Evolutionary conservation across 805 yeast species (phyloP), one percentile per base, ranked within the genome.

Genomic region (Metschnikowia henanensis): DNA sequence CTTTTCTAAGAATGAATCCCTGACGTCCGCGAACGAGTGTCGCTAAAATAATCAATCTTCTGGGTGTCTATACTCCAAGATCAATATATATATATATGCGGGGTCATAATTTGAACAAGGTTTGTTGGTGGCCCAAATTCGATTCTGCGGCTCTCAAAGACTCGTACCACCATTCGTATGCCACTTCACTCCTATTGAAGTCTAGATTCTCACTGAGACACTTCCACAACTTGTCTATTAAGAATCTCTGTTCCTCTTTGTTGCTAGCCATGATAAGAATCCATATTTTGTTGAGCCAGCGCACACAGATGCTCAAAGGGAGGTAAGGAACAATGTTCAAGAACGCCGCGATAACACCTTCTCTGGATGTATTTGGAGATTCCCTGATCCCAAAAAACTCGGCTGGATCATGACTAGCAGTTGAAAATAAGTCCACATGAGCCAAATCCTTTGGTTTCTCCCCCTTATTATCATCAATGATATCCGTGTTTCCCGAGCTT

Each of bases 161-260:
- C 21, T 71, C 73, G 57, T 80, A 83, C 87, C 87, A 83, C 87
- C 87, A 83, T 18, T 62, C 62, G 39, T 77, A 70, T 1, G 79
- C 86, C 31, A 78, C 42, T 33, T 73, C 76, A 5, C 80, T 75
- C 50, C 83, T 68, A 49, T 79, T 80, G 43, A 79, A 64, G 51
- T 80, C 84, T 42, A 78, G 65, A 46, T 77, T 81, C 50, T 79
- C 84, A 37, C 83, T 73, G 3, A 84, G 58, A 21, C 73, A 64
- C 31, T 70, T 72, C 84, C 87, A 82, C 36, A 81, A 54, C 34
- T 60, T 59, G 17, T 60, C 64, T 10, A 64, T 56, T 40, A 82
- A 63, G 30, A 60, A 72, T 2, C 47, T 46, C 17, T 53, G 56
- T 51, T 81, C 86, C 21, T 49, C 50, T 0, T 45, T 45, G 32